These are phyloP conservation scores for Scedosporium apiospermum DNA, from an alignment of 2,329 filamentous ascomycete species.

Conservation along the genomic window DNA sequence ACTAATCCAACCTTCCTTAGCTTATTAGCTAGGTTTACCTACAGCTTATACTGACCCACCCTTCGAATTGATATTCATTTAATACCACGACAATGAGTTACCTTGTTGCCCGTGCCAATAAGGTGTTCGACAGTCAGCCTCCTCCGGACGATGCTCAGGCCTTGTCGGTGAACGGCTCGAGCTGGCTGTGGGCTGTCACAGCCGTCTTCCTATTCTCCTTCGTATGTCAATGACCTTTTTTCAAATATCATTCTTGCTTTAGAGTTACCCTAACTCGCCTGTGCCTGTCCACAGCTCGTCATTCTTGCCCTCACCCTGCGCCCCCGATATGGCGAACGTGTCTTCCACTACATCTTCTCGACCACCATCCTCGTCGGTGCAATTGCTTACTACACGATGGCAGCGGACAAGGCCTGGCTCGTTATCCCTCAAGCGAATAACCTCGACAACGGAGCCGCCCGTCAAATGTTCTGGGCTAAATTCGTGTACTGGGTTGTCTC, in stretches of 20 bases:
- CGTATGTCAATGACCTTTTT: conserved; percentile 18
- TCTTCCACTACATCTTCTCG: conserved; percentile 48
- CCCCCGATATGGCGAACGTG: conserved; percentile 35
- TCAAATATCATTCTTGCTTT: conserved; percentile 8
- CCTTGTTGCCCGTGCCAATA: conserved; percentile 27
- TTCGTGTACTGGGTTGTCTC: conserved; percentile 46
- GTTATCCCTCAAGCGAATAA: conserved; percentile 26
- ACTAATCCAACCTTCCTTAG: too few relatives aligned
- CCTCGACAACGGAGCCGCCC: conserved; percentile 18
- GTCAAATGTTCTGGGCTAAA: conserved; percentile 46
- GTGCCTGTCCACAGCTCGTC: not conserved
- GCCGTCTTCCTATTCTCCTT: conserved; percentile 38
- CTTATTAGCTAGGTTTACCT: too few relatives aligned
- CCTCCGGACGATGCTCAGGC: conserved; percentile 24
- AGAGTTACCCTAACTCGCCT: conserved; percentile 26
- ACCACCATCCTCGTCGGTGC: conserved; percentile 38
- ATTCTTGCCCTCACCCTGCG: conserved; percentile 25
- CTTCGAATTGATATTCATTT: too few relatives aligned
- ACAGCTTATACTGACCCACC: too few relatives aligned
- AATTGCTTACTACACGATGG: conserved; percentile 42
- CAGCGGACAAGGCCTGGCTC: conserved; percentile 38
- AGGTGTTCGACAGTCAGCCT: conserved; percentile 38
- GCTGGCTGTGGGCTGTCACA: conserved; percentile 47
- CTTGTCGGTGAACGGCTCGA: conserved; percentile 35
- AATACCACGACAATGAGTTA: conserved; percentile 18